These are phyloP conservation scores for Septoria petroselini DNA, from an alignment of 2,329 filamentous ascomycete species.

Conservation along the genomic window DNA sequence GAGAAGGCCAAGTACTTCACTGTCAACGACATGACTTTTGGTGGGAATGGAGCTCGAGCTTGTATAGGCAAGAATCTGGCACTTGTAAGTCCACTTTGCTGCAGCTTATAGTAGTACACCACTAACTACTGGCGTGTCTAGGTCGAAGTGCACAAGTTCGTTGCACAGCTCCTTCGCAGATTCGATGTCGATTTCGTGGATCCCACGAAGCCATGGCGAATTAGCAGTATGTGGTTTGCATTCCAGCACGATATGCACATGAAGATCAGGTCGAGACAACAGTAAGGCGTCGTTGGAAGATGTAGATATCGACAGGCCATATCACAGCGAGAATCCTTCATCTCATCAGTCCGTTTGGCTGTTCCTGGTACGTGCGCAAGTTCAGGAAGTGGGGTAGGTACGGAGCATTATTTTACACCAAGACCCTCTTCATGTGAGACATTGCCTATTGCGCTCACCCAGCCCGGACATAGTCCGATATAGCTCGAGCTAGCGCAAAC, in stretches of 20 bases:
- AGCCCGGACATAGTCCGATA: too few species aligned
- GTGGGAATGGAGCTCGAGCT: constrained; percentile 20
- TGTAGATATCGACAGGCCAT: not conserved
- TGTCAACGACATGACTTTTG: constrained; percentile 21
- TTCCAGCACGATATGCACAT: constrained; percentile 19
- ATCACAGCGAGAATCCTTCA: too few species aligned
- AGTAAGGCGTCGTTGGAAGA: not conserved
- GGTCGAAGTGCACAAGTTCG: constrained; percentile 22
- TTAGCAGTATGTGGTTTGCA: constrained; percentile 20
- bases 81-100: constrained; percentile 4
- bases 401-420: too few species aligned
- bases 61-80: constrained; percentile 24
- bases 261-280: not conserved
- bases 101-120: not conserved
- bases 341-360: too few species aligned
- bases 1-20: constrained; percentile 17
- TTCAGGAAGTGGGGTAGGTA: not conserved
- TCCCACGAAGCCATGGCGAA: constrained; percentile 11
- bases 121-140: not conserved
- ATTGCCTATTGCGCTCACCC: too few species aligned
- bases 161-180: constrained; percentile 21
- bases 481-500: too few species aligned
- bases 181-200: constrained; percentile 26
- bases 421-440: not conserved
- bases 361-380: too few species aligned